Conservation (phyloP, 129 eudicot species). For the Helichrysum umbraculigerum region DNA sequence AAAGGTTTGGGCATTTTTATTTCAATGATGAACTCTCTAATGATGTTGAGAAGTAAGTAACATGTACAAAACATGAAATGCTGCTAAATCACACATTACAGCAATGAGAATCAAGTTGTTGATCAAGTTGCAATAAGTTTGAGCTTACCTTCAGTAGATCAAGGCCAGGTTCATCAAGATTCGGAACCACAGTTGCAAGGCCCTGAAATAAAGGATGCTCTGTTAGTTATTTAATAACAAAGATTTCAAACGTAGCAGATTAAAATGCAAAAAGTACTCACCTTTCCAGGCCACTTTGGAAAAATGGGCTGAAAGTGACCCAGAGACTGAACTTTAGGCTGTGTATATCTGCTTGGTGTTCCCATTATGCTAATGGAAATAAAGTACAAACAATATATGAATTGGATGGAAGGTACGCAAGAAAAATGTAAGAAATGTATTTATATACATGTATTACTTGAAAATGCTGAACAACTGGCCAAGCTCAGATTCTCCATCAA, state of each 20-base stretch:
- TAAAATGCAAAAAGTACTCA: constrained; percentile 25
- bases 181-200: constrained; percentile 70
- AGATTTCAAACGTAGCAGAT: neutral
- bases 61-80: neutral
- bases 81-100: neutral
- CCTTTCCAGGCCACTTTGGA: constrained; percentile 85
- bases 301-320: constrained; percentile 59
- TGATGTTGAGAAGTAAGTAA: neutral
- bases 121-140: neutral
- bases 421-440: no score
- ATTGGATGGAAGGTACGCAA: neutral
- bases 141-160: constrained; percentile 81
- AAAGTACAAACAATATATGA: neutral
- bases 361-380: constrained; percentile 61
- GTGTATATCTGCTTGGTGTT: constrained; percentile 79
- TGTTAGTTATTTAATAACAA: neutral
- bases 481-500: constrained; percentile 89
- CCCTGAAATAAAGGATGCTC: constrained; percentile 49
- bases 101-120: neutral
- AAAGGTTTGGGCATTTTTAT: neutral
- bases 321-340: constrained; percentile 32
- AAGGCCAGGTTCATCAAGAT: constrained; percentile 73
- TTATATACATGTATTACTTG: constrained; percentile 41
- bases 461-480: constrained; percentile 73
- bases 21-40: neutral